Conservation (phyloP, 2,329 filamentous ascomycete genomes). For the Colletotrichum godetiae region DNA sequence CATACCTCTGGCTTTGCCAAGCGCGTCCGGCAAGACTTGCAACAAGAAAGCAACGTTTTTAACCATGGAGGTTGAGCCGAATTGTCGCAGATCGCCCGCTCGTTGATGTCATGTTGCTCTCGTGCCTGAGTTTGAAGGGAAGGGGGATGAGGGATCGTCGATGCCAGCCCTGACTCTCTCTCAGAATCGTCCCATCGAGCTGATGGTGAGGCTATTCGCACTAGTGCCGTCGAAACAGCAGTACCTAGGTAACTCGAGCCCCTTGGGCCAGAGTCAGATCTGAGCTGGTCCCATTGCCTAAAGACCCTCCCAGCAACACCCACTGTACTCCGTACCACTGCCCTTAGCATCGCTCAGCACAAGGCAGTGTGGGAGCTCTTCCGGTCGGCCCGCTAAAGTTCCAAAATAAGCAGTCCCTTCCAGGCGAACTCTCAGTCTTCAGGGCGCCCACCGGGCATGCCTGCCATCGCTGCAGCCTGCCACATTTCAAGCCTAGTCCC, state of each 20-base stretch:
- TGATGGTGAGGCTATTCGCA: conserved; percentile 29
- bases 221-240: conserved; percentile 12
- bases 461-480: conserved; percentile 8
- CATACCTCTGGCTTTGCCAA: conserved; percentile 3
- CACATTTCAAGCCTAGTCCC: conserved; percentile 20
- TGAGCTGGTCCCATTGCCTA: neutral
- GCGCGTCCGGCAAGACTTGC: conserved; percentile 27
- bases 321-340: no score
- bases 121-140: neutral
- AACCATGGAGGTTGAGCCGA: conserved; percentile 21
- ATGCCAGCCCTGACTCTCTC: neutral
- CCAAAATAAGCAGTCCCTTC: conserved; percentile 11
- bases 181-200: neutral
- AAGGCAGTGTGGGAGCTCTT: neutral
- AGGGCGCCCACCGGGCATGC: neutral
- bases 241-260: neutral
- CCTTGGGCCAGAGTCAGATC: neutral
- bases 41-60: neutral
- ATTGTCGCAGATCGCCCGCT: conserved; percentile 19
- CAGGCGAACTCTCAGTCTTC: neutral
- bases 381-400: neutral
- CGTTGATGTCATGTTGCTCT: conserved; percentile 20
- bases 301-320: no score
- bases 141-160: neutral
- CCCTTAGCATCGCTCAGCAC: neutral